Base-by-base conservation (phyloP, 2,329 filamentous ascomycete genomes). In the Ophiostoma sp. region DNA sequence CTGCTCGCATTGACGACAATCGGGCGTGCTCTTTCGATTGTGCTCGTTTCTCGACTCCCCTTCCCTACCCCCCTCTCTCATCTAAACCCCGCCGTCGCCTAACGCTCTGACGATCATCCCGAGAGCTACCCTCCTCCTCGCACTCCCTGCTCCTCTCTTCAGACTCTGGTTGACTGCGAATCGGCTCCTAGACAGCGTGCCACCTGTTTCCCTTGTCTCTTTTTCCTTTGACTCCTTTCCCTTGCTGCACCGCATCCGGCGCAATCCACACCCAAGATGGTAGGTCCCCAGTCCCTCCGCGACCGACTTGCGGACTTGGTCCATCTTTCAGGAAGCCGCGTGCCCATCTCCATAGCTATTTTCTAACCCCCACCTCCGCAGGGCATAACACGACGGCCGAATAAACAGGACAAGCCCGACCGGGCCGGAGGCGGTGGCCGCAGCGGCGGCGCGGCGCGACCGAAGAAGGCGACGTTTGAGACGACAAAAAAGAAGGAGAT, bases 401-500 rank as follows among this genome's bases (percentile, higher is more conserved):
- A 87, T 76, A 86, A 85, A 77, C 80, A 82, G 74, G 81, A 81
- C 72, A 82, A 82, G 76, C 81, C 81, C 72, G 85, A 83, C 72
- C 81, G 82, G 74, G 80, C 82, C 74, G 83, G 82, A 73, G 82
- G 82, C 72, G 82, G 79, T 78, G 85, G 82, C 72, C 82, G 82
- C 73, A 80, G 81, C 55, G 82, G 81, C 69, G 81, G 78, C 77
- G 81, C 79, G 76, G 82, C 90, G 76, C 93, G 93, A 83, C 93
- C 97, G 78, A 95, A 95, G 84, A 98, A 98, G 85, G 96, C 96
- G 76, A 93, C 93, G 75, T 99, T 97, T 84, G 96, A 99, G 82
- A 93, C 91, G 75, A 93, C 91, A 77, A 98, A 98, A 88, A 99
- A 98, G 91, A 98, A 97, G 89, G 95, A 99, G 84, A 96, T 99